Evolutionary conservation across 1,139 yeast species (phyloP).

Genomic region (Zygotorulaspora mrakii): DNA sequence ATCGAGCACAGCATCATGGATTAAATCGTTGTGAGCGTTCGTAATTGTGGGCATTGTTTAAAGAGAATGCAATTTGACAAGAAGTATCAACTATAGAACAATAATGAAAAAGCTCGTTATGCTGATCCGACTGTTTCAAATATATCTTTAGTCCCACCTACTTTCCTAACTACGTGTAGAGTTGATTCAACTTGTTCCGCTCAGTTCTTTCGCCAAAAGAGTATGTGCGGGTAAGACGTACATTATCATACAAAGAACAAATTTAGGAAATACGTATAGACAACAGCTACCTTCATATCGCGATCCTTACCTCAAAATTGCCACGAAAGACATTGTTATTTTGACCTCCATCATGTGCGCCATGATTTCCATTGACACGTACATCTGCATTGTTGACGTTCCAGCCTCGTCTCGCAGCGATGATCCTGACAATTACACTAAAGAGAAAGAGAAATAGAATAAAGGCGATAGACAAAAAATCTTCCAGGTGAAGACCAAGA

Average conservation of each 20-base stretch:
- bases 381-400: conserved; percentile 28
- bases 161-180: neutral
- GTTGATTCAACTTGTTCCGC: conserved; percentile 1
- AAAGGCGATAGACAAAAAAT: conserved; percentile 23
- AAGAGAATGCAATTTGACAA: no score
- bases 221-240: neutral
- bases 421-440: conserved; percentile 22
- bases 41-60: conserved; percentile 59
- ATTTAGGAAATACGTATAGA: conserved; percentile 1
- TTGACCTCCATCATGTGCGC: conserved; percentile 7
- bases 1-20: conserved; percentile 95
- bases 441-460: conserved; percentile 22
- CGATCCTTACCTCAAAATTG: conserved; percentile 29
- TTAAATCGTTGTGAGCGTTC: conserved; percentile 81
- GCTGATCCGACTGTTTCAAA: neutral
- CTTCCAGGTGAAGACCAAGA: neutral
- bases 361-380: conserved; percentile 13
- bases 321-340: conserved; percentile 9
- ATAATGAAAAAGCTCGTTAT: no score
- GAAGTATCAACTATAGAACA: no score
- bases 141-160: neutral
- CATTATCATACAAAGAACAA: no score
- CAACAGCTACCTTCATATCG: conserved; percentile 18
- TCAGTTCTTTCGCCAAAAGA: neutral
- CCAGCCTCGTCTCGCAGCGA: conserved; percentile 30